Evolutionary conservation across 345 rosid genomes (phyloP).

Genomic region (Hibiscus trionum): DNA sequence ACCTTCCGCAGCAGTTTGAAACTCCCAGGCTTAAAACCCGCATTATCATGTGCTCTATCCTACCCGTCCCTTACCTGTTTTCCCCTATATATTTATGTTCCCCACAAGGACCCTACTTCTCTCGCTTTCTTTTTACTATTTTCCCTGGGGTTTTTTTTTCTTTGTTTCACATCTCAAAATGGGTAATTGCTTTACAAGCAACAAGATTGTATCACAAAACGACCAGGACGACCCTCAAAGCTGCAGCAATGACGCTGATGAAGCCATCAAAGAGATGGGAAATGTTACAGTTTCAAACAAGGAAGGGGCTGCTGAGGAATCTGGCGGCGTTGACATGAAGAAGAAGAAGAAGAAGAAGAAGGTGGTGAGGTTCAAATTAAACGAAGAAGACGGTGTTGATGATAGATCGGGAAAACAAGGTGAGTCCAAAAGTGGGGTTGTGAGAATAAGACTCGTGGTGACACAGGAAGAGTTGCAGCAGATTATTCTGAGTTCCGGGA

Average conservation of each 20-base stretch:
- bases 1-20: constrained; percentile 7
- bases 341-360: constrained; percentile 12
- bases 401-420: constrained; percentile 8
- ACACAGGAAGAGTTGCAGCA: constrained; percentile 57
- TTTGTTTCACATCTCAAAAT: constrained; percentile 6
- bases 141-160: background rate
- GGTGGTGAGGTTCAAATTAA: constrained; percentile 23
- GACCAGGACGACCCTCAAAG: background rate
- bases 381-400: constrained; percentile 8
- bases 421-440: constrained; percentile 19
- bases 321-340: background rate
- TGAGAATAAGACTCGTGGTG: constrained; percentile 56
- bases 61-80: background rate
- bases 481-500: constrained; percentile 30
- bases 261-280: background rate
- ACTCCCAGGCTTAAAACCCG: constrained; percentile 44
- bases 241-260: background rate
- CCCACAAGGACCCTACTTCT: background rate
- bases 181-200: constrained; percentile 34
- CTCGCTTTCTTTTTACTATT: constrained; percentile 11
- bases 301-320: background rate
- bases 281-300: background rate
- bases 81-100: constrained; percentile 7
- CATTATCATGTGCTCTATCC: constrained; percentile 36
- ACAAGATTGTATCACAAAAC: constrained; percentile 10